Evolutionary conservation across 169 alveolate species (phyloP).

Genomic region (Plasmodium reichenowi): DNA sequence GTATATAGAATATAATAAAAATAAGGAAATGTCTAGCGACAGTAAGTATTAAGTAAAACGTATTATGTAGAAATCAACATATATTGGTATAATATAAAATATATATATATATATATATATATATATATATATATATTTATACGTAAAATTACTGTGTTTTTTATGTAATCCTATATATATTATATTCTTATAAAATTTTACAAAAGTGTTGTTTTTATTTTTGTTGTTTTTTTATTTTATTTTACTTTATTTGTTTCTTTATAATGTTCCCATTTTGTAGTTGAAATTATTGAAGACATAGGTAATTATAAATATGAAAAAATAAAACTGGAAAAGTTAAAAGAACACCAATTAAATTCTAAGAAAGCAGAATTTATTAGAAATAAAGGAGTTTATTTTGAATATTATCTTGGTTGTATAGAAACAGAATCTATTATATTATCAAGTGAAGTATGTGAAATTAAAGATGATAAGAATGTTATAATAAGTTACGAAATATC

Average conservation of each 20-base stretch:
- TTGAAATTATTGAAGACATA: constrained; percentile 59
- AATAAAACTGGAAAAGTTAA: constrained; percentile 34
- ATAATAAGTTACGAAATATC: constrained; percentile 49
- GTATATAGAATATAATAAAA: background rate
- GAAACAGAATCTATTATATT: constrained; percentile 61
- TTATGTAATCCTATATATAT: background rate
- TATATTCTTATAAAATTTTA: background rate
- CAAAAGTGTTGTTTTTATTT: background rate
- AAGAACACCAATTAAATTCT: constrained; percentile 35
- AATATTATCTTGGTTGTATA: constrained; percentile 64
- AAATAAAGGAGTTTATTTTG: constrained; percentile 66
- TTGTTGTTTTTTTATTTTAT: background rate
- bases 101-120: constrained; percentile 1
- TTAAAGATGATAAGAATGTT: constrained; percentile 43
- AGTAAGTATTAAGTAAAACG: constrained; percentile 12
- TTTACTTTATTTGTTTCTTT: background rate
- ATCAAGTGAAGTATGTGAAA: constrained; percentile 67
- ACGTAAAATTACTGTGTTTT: background rate
- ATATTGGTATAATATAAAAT: background rate
- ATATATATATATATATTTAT: background rate
- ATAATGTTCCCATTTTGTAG: background rate
- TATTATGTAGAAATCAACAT: background rate
- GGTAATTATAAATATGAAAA: constrained; percentile 32
- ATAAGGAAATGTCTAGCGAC: constrained; percentile 24
- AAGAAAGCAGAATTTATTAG: constrained; percentile 40